Percentiles rank a stretch among this genome's conserved stretches.
Conservation (phyloP, 2,329 filamentous ascomycete genomes). For the Xylaria hypoxylon region DNA sequence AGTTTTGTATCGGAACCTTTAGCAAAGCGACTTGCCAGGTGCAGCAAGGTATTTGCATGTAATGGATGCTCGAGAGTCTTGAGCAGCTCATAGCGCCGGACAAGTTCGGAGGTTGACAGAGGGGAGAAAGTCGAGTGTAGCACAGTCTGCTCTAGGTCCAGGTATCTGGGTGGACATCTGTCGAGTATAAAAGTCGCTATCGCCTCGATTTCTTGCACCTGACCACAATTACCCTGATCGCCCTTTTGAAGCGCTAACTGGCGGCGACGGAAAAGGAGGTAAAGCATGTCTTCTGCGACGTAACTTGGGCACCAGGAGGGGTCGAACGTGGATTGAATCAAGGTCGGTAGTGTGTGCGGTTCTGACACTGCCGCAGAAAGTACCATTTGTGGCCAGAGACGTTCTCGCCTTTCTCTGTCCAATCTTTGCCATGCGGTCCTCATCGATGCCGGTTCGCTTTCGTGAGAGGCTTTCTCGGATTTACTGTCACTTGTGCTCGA, state of each 20-base stretch:
- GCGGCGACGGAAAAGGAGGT: constrained; percentile 41
- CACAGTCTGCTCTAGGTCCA: constrained; percentile 44
- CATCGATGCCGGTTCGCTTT: constrained; percentile 36
- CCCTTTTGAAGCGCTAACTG: constrained; percentile 4
- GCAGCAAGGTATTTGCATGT: constrained; percentile 57
- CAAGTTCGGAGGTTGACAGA: constrained; percentile 31
- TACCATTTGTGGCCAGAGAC: constrained; percentile 46
- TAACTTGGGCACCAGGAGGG: constrained; percentile 48
- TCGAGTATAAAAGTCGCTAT: constrained; percentile 43
- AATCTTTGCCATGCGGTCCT: constrained; percentile 45
- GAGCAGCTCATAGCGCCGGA: constrained; percentile 41
- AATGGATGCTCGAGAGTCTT: constrained; percentile 43
- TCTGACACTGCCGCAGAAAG: constrained; percentile 41
- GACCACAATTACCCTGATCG: not conserved
- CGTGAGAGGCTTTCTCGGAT: constrained; percentile 10
- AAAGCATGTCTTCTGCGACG: constrained; percentile 48
- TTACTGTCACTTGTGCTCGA: not conserved
- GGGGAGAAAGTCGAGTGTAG: constrained; percentile 38
- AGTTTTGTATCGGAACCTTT: constrained; percentile 54
- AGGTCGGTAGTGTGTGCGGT: constrained; percentile 36
- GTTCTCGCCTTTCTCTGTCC: constrained; percentile 39
- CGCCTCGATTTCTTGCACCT: constrained; percentile 29
- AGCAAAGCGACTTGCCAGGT: constrained; percentile 62
- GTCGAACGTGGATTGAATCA: constrained; percentile 47
- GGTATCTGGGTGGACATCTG: constrained; percentile 41